Conservation (phyloP, 768 basidiomycete genomes). For the Termitomyces sp. region DNA sequence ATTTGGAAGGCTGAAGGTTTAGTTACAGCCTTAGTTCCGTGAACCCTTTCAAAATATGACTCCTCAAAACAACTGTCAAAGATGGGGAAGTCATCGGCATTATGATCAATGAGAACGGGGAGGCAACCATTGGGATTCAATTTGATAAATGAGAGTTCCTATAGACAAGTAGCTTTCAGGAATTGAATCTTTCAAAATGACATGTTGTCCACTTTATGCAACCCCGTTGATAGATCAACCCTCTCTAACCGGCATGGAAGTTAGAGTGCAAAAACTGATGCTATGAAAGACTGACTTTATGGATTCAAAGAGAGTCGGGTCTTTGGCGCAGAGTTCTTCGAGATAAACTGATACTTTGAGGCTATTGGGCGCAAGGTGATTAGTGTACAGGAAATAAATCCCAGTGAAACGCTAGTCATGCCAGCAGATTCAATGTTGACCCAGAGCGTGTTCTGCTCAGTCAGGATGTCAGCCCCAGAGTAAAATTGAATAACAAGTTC, state of each 20-base stretch:
- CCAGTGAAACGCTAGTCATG: too few species aligned
- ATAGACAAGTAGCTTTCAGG: neutral
- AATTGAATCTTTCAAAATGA: neutral
- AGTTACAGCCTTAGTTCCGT: slow-evolving; percentile 43
- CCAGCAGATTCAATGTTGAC: too few species aligned
- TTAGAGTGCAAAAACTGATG: neutral
- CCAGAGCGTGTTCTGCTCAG: too few species aligned
- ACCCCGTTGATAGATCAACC: slow-evolving; percentile 8
- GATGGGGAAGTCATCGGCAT: slow-evolving; percentile 57
- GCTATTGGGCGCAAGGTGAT: slow-evolving; percentile 20
- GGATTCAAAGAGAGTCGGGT: slow-evolving; percentile 8
- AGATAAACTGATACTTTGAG: slow-evolving; percentile 20
- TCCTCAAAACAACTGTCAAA: slow-evolving; percentile 54
- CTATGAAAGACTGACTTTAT: neutral
- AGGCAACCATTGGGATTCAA: slow-evolving; percentile 75
- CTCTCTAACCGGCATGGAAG: slow-evolving; percentile 1
- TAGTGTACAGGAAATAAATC: slow-evolving; percentile 16
- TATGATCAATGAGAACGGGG: slow-evolving; percentile 60
- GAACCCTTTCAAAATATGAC: slow-evolving; percentile 28
- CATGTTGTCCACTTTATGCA: slow-evolving; percentile 8
- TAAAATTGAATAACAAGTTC: too few species aligned
- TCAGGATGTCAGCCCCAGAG: too few species aligned
- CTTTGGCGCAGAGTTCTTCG: slow-evolving; percentile 12
- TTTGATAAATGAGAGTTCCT: slow-evolving; percentile 70
- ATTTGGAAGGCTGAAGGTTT: slow-evolving; percentile 27